Base-by-base conservation (phyloP, 1,139 yeast genomes). In the Debaryomyces singareniensis region DNA sequence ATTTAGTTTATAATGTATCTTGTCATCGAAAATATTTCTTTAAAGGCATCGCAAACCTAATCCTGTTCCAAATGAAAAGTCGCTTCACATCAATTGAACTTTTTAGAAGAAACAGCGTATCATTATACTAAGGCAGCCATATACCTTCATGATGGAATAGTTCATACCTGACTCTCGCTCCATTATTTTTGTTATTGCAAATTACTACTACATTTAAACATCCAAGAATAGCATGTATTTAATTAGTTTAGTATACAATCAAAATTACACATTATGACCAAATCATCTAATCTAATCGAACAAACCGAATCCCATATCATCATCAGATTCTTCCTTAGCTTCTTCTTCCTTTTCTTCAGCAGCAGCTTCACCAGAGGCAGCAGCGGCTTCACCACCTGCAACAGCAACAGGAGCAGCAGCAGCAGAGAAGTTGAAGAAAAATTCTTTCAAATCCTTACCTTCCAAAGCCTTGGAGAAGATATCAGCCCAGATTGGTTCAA, bases 391-490 rank as follows among this genome's bases (percentile, higher is more conserved):
- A 34, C 51, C 82, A 42, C 59, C 74, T 34, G 48, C 74, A 34
- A 50, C 76, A 39, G 55, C 78, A 40, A 57, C 75, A 37, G 61
- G 84, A 41, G 71, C 79, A 42, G 68, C 78, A 46, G 71, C 84
- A 40, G 61, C 44, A 39, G 85, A 78, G 69, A 85, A 75, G 61
- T 85, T 80, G 69, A 78, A 75, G 62, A 85, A 75, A 63, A 86
- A 74, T 58, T 84, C 89, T 79, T 89, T 89, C 65, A 91, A 72
- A 78, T 89, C 78, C 76, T 85, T 84, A 66, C 96, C 96, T 69
- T 82, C 95, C 59, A 91, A 78, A 62, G 97, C 97, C 76, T 85
- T 83, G 58, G 97, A 93, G 75, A 73, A 91, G 58, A 84, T 78
- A 58, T 85, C 87, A 60, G 95, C 85, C 96, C 97, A 89, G 73